Conservation (phyloP, 2,329 filamentous ascomycete genomes). For the Seiridium unicorne region DNA sequence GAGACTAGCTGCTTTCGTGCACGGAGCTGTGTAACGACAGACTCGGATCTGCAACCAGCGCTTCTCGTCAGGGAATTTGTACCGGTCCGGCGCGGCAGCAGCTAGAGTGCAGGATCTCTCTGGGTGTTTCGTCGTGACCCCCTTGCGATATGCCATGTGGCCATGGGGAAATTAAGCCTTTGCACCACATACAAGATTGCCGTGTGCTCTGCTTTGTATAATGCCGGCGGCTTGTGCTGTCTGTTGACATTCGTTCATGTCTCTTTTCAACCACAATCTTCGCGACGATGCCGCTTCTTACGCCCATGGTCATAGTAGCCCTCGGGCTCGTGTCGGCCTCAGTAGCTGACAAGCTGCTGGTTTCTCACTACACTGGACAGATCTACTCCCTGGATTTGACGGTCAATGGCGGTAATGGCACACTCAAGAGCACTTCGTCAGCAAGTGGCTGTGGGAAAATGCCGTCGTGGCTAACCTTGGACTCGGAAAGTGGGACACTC, state of each 20-base stretch:
- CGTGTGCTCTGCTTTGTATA: no score
- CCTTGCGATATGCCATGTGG: no score
- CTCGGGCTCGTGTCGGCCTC: slow-evolving; percentile 9
- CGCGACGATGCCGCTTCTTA: neutral
- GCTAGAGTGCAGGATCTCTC: neutral
- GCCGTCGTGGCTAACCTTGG: slow-evolving; percentile 36
- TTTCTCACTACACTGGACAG: slow-evolving; percentile 38
- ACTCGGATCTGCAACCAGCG: neutral
- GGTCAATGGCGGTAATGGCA: slow-evolving; percentile 20
- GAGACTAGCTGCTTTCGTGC: neutral
- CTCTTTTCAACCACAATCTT: no score
- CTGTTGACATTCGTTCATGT: no score
- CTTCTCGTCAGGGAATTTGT: neutral
- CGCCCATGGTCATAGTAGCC: neutral
- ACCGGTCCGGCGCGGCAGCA: neutral
- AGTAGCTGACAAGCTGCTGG: slow-evolving; percentile 30
- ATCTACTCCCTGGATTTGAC: slow-evolving; percentile 32
- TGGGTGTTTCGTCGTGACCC: no score
- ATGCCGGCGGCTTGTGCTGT: no score
- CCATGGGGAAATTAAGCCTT: no score
- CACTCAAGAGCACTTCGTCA: slow-evolving; percentile 25
- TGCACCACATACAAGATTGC: no score
- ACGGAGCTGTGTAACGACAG: neutral
- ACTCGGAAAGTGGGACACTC: slow-evolving; percentile 27
- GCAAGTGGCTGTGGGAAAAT: slow-evolving; percentile 31